phyloP scores from a whole-genome alignment of 768 basidiomycete genomes.

The Suillus alpinus region DNA sequence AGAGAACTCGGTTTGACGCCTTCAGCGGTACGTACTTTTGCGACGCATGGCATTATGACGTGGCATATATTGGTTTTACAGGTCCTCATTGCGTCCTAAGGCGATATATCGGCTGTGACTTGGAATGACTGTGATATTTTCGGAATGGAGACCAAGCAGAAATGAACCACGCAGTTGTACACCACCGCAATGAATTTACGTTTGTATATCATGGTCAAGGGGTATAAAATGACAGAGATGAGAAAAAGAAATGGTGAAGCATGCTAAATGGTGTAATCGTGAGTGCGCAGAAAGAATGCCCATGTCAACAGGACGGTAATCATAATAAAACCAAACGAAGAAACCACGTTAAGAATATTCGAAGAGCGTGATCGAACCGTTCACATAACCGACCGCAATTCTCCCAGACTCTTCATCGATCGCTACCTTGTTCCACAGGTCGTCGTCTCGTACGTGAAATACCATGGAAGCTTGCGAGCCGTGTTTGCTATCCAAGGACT shows the following conservation, averaged over 20 bases:
- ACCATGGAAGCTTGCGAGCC: constrained; percentile 28
- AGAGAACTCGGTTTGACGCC: constrained; percentile 87
- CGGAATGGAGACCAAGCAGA: no score
- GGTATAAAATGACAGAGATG: not conserved
- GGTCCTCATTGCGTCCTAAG: constrained; percentile 52
- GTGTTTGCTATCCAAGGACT: not conserved
- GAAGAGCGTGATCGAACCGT: constrained; percentile 49
- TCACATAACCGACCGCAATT: constrained; percentile 32
- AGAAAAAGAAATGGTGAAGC: not conserved
- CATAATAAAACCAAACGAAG: not conserved
- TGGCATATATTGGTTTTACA: constrained; percentile 18
- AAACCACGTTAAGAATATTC: constrained; percentile 41
- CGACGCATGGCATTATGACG: not conserved
- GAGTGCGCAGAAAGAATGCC: not conserved
- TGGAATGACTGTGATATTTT: not conserved
- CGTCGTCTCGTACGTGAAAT: constrained; percentile 44
- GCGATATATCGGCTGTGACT: not conserved
- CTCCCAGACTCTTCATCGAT: constrained; percentile 37
- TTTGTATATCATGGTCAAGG: not conserved
- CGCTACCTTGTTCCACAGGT: constrained; percentile 46
- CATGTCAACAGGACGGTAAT: not conserved
- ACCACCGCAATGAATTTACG: not conserved
- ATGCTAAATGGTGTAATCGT: not conserved
- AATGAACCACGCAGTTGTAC: not conserved
- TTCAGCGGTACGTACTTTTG: constrained; percentile 63